Conservation (phyloP, 83 land plant species). For the Thuja plicata region DNA sequence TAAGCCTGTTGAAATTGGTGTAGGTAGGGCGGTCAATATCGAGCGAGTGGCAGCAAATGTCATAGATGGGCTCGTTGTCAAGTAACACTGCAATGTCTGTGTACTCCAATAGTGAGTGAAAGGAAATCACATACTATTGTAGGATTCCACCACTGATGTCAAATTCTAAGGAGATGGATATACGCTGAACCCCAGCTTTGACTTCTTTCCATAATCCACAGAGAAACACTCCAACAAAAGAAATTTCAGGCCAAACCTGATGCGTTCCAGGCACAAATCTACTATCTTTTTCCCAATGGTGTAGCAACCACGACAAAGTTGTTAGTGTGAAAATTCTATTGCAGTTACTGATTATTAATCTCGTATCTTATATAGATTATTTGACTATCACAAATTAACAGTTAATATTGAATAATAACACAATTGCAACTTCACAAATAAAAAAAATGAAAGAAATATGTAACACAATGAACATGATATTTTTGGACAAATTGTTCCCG, state of each 20-base stretch:
- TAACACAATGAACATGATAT: too few species aligned
- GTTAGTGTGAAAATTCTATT: too few species aligned
- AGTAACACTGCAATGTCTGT: constrained; percentile 46
- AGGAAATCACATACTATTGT: constrained; percentile 52
- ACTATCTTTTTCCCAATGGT: constrained; percentile 59
- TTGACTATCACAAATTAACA: too few species aligned
- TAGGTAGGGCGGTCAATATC: constrained; percentile 58
- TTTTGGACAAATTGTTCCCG: too few species aligned
- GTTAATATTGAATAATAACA: too few species aligned
- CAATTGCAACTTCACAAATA: too few species aligned
- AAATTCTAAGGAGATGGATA: constrained; percentile 55
- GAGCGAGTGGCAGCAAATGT: constrained; percentile 51
- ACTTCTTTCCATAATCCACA: constrained; percentile 54
- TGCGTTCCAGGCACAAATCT: constrained; percentile 53
- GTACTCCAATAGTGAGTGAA: constrained; percentile 46
- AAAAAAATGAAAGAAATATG: too few species aligned
- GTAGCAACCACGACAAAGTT: too few species aligned
- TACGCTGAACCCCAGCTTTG: constrained; percentile 54
- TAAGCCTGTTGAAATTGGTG: constrained; percentile 55
- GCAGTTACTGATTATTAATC: too few species aligned
- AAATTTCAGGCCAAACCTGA: constrained; percentile 41
- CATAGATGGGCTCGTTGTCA: constrained; percentile 51
- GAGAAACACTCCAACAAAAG: constrained; percentile 51
- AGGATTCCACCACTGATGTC: constrained; percentile 49
- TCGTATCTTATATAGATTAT: too few species aligned